Evolutionary conservation across 305 asterid genomes (phyloP).

Genomic region (Rubia balearica): DNA sequence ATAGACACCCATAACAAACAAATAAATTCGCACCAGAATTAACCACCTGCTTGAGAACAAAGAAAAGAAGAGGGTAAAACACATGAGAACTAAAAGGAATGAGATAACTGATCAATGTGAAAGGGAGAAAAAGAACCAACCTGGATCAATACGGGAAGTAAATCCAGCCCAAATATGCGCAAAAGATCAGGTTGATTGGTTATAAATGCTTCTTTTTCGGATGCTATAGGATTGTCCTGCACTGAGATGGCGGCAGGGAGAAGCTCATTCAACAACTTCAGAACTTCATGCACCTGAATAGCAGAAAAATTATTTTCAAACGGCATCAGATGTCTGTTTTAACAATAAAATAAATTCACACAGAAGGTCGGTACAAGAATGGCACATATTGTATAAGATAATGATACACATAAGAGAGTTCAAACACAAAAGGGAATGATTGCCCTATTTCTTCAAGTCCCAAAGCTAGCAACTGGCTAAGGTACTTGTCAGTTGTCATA

Average conservation of each 20-base stretch:
- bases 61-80: conserved; percentile 20
- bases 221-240: conserved; percentile 36
- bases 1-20: conserved; percentile 77
- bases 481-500: background rate
- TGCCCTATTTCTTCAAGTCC: background rate
- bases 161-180: conserved; percentile 69
- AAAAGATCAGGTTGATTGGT: conserved; percentile 63
- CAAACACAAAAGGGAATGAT: background rate
- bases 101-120: conserved; percentile 12
- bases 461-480: background rate
- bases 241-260: conserved; percentile 56
- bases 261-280: conserved; percentile 80
- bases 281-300: conserved; percentile 62
- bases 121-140: conserved; percentile 32
- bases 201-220: conserved; percentile 65
- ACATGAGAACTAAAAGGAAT: conserved; percentile 6
- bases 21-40: conserved; percentile 70
- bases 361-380: background rate
- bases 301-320: background rate
- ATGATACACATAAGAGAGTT: background rate
- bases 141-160: conserved; percentile 80
- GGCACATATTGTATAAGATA: background rate
- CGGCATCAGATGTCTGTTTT: background rate
- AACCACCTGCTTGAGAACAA: conserved; percentile 63
- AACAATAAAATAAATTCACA: background rate